Conservation (phyloP, 805 yeast species). For the Priceomyces castillae region DNA sequence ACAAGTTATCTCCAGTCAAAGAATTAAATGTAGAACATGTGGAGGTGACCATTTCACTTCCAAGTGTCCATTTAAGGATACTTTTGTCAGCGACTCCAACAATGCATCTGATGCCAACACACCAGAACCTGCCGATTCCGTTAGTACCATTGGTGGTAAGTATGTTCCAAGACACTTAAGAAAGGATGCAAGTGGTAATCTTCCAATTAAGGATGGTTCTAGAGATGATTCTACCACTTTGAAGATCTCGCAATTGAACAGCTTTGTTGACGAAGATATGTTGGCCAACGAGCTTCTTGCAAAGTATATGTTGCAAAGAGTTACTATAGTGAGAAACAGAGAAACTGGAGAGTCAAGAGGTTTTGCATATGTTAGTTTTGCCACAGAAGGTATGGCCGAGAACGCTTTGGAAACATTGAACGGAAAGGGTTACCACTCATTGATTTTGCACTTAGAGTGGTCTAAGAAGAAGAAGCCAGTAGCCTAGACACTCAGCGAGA, state of each 20-base stretch:
- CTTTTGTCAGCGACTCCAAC: conserved; percentile 56
- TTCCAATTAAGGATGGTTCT: conserved; percentile 37
- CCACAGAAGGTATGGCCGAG: conserved; percentile 66
- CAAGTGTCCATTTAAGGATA: conserved; percentile 94
- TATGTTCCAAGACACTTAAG: conserved; percentile 48
- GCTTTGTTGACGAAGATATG: conserved; percentile 76
- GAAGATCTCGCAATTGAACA: conserved; percentile 88
- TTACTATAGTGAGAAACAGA: conserved; percentile 81
- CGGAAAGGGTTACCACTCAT: conserved; percentile 89
- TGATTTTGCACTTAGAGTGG: conserved; percentile 61
- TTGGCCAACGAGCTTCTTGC: conserved; percentile 69
- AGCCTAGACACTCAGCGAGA: not conserved
- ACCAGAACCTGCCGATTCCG: conserved; percentile 22
- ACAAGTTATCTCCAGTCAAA: conserved; percentile 36
- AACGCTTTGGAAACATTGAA: conserved; percentile 70
- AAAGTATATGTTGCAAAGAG: conserved; percentile 70
- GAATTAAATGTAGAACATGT: conserved; percentile 82
- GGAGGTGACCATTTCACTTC: conserved; percentile 91
- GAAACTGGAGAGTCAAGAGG: conserved; percentile 95
- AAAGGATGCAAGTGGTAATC: conserved; percentile 40
- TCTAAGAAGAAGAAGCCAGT: conserved; percentile 40
- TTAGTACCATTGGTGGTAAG: conserved; percentile 28
- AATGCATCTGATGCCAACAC: conserved; percentile 42
- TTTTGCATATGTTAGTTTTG: conserved; percentile 87
- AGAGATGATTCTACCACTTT: conserved; percentile 87